Evolutionary conservation across 2,329 filamentous ascomycete species (phyloP).

Genomic region (Microcyclosporella mali): DNA sequence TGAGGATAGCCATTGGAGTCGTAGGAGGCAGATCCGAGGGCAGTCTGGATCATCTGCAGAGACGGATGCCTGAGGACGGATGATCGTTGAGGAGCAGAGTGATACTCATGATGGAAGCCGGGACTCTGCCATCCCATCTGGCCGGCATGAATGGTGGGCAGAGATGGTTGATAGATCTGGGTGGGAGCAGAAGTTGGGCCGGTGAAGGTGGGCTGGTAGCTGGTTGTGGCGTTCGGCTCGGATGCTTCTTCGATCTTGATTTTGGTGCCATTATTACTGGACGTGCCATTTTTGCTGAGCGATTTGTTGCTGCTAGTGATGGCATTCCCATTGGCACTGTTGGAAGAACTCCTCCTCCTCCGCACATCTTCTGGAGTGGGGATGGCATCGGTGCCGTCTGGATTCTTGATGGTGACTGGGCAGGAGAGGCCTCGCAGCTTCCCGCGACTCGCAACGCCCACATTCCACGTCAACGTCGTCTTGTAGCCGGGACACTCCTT

Average conservation of each 20-base stretch:
- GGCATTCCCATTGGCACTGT: neutral
- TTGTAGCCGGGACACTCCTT: conserved; percentile 95
- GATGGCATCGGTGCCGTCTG: conserved; percentile 9
- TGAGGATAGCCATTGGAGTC: conserved; percentile 39
- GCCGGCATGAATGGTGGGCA: conserved; percentile 14
- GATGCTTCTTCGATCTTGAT: conserved; percentile 14
- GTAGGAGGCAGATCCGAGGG: conserved; percentile 34
- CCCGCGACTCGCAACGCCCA: conserved; percentile 89
- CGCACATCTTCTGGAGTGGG: conserved; percentile 1
- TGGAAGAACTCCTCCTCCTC: neutral
- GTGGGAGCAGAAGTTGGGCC: conserved; percentile 12
- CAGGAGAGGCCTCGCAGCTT: conserved; percentile 86
- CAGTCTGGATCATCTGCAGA: conserved; percentile 40
- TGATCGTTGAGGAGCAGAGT: conserved; percentile 27
- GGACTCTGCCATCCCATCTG: conserved; percentile 33
- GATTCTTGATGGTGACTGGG: conserved; percentile 48
- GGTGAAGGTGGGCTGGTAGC: conserved; percentile 3
- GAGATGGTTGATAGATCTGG: conserved; percentile 11
- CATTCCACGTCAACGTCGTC: conserved; percentile 92
- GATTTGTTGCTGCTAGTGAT: no score
- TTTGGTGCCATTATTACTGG: neutral
- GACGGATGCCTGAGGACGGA: conserved; percentile 35
- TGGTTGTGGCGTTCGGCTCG: neutral
- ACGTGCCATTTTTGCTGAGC: no score
- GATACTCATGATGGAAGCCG: conserved; percentile 35